Evolutionary conservation across 1,284 basidiomycete species (phyloP), one percentile per base, ranked within the genome.

Genomic region (Rhodotorula sp.): DNA sequence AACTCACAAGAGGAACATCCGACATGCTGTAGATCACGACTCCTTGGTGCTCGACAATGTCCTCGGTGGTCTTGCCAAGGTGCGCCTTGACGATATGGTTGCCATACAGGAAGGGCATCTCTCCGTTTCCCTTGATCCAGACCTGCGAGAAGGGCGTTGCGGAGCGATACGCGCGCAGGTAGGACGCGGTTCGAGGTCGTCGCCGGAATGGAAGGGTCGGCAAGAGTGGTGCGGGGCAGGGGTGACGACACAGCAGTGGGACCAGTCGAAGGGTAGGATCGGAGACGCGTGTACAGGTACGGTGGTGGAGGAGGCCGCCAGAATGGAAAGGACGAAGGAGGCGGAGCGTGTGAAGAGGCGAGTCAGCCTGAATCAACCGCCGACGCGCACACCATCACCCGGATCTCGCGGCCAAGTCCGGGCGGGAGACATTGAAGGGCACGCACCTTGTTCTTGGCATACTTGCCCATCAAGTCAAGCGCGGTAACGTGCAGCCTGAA

Each of bases 1-100:
- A 0, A 51, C 60, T 46, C 60, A 60, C 93, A 73, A 98, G 82
- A 75, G 94, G 95, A 24, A 91, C 85, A 80, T 98, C 95, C 73
- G 85, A 89, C 95, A 99, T 99, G 80, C 88, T 94, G 83, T 89
- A 95, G 46, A 99, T 89, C 17, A 99, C 93, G 3, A 99, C 96
- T 69, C 96, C 96, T 79, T 98, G 95, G 80, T 99, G 96, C 79
- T 99, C 96, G 20, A 95, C 95, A 7, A 95, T 97, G 79, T 99
- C 96, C 80, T 99, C 96, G 64, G 96, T 98, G 80, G 99, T 98
- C 76, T 95, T 87, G n/a, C 96, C 95, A 37, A 99, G 84, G 81
- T 99, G 96, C 44, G 96, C 96, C 83, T 99, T 99, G 75, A 98
- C 87, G 71, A 99, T 91, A 83, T 99, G 95, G 80, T 99, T 99